Conservation (phyloP, 805 yeast genomes). For the Yarrowia sp. region DNA sequence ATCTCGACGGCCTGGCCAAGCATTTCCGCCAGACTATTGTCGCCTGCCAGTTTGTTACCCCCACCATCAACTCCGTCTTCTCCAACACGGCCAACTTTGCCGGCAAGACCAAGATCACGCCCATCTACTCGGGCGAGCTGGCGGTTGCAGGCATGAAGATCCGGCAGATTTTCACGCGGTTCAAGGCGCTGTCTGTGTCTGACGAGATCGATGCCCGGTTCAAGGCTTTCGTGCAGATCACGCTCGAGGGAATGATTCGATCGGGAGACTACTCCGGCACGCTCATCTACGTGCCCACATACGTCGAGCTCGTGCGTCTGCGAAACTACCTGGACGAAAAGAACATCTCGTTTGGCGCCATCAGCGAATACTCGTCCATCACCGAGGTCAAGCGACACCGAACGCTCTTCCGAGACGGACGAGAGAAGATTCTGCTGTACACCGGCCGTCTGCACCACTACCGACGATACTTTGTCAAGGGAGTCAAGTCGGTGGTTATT, state of each 20-base stretch:
- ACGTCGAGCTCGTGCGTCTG: slow-evolving; percentile 78
- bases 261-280: slow-evolving; percentile 69
- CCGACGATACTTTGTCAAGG: slow-evolving; percentile 78
- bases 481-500: slow-evolving; percentile 77
- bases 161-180: slow-evolving; percentile 58
- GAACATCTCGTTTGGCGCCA: slow-evolving; percentile 63
- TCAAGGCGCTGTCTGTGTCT: slow-evolving; percentile 52
- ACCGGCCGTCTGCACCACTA: slow-evolving; percentile 93
- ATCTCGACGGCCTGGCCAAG: slow-evolving; percentile 75
- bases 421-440: slow-evolving; percentile 71
- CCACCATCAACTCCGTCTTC: slow-evolving; percentile 68
- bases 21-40: slow-evolving; percentile 74
- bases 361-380: slow-evolving; percentile 80
- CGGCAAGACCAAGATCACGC: slow-evolving; percentile 40
- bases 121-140: slow-evolving; percentile 57
- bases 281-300: slow-evolving; percentile 77
- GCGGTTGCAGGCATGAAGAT: slow-evolving; percentile 63
- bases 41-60: slow-evolving; percentile 74
- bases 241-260: slow-evolving; percentile 66
- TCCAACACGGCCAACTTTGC: slow-evolving; percentile 39
- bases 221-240: slow-evolving; percentile 69
- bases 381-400: slow-evolving; percentile 71
- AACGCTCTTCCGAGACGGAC: slow-evolving; percentile 61
- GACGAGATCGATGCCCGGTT: slow-evolving; percentile 82
- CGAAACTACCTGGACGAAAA: slow-evolving; percentile 63